Percentiles rank a stretch among this genome's conserved stretches.
Evolutionary conservation across 768 basidiomycete species (phyloP).

Genomic region (Agrocybe pediades): DNA sequence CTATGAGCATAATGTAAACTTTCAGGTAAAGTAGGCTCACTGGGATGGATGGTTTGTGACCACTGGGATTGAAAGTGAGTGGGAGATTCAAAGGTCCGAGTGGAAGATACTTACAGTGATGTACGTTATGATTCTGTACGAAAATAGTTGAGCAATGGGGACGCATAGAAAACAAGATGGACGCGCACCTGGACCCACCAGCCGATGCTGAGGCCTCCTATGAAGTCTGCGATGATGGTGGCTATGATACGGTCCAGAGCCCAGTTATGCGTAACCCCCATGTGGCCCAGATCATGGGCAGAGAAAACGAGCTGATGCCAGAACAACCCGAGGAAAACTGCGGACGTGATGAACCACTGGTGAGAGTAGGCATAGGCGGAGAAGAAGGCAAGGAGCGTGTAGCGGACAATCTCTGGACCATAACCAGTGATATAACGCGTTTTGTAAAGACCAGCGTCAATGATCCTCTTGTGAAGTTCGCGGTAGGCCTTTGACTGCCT

Average conservation of each 20-base stretch:
- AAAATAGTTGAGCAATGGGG: conserved; percentile 7
- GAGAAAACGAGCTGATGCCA: conserved; percentile 96
- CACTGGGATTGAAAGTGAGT: conserved; percentile 47
- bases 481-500: conserved; percentile 80
- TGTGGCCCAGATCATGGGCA: conserved; percentile 94
- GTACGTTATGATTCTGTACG: conserved; percentile 87
- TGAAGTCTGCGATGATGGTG: conserved; percentile 79
- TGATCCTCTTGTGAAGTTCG: conserved; percentile 71
- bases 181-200: conserved; percentile 99
- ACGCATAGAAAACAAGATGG: conserved; percentile 1
- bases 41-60: conserved; percentile 98
- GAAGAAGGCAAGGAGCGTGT: conserved; percentile 58
- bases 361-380: conserved; percentile 64
- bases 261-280: conserved; percentile 92
- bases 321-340: conserved; percentile 80
- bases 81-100: background rate
- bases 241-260: conserved; percentile 75
- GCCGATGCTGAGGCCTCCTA: conserved; percentile 92
- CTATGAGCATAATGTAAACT: conserved; percentile 12
- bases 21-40: conserved; percentile 40
- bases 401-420: conserved; percentile 85
- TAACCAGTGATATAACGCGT: conserved; percentile 87
- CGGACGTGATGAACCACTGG: conserved; percentile 72
- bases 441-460: conserved; percentile 80
- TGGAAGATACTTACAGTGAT: conserved; percentile 70